Percentiles rank a stretch among this genome's conserved stretches.
Conservation (phyloP, 352 stramenopile species). For the Globisporangium ultimum region DNA sequence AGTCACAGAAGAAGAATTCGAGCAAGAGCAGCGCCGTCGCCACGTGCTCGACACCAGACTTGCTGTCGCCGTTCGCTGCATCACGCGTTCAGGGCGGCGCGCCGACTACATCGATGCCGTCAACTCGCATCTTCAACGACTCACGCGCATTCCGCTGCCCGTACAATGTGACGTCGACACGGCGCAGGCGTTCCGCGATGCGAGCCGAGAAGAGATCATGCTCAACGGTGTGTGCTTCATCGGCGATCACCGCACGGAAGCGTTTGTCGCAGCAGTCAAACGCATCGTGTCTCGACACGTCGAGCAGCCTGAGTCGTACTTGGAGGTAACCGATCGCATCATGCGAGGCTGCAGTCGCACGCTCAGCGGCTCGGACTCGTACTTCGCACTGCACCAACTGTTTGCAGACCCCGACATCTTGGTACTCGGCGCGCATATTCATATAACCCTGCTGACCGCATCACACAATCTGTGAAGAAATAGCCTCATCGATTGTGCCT, state of each 20-base stretch:
- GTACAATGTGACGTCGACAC: conserved; percentile 64
- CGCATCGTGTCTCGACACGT: conserved; percentile 56
- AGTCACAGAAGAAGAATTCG: neutral
- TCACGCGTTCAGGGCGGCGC: conserved; percentile 33
- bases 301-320: conserved; percentile 34
- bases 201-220: conserved; percentile 65
- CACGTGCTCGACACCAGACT: conserved; percentile 43
- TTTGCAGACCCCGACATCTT: conserved; percentile 54
- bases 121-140: conserved; percentile 16
- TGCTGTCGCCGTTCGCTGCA: conserved; percentile 31
- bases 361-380: conserved; percentile 71
- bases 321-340: conserved; percentile 56
- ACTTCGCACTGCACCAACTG: conserved; percentile 71
- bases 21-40: neutral
- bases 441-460: neutral
- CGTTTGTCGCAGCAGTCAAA: conserved; percentile 72
- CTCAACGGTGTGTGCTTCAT: conserved; percentile 74
- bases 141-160: conserved; percentile 47
- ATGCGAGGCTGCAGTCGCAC: conserved; percentile 73
- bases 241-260: conserved; percentile 66
- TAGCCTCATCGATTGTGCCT: conserved; percentile 1
- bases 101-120: conserved; percentile 60
- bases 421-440: conserved; percentile 15
- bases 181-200: conserved; percentile 65
- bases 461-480: too few relatives aligned